Base-by-base conservation (phyloP, 2,329 filamentous ascomycete species). In the Aspergillus unguis region DNA sequence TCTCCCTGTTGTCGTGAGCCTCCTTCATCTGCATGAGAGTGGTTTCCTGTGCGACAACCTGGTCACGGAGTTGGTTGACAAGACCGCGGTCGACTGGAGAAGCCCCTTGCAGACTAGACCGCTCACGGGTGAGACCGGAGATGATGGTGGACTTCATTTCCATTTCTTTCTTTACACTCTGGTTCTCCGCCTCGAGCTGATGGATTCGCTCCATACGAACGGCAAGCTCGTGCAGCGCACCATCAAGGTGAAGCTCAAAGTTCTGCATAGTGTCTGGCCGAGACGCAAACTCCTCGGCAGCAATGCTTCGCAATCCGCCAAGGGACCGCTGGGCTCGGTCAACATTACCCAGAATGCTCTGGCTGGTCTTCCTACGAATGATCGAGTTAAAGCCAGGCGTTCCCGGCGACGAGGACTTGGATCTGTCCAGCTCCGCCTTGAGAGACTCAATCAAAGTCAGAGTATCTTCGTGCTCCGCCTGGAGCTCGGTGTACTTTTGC, bases 101-200 rank as follows among this genome's bases (percentile, higher is more conserved):
- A 2, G 80, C 79, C 5, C 60, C 82, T 68, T 92, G 90, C 74
- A 96, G 80, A 73, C 91, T 96, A 3, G 90, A 92, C 54, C 95
- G 82, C 72, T 99, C 95, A 49, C 94, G 86, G 3, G 94, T 95
- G 58, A 99, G 79, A 5, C 94, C 94, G 29, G 90, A 90, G 62
- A 99, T 97, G 66, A 99, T 92, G 29, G 90, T 89, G 78, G 92
- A 91, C 81, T 99, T 99, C 57, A 83, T 86, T 67, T 99, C 94
- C 87, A 97, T 95, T 71, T 99, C 94, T 76, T 91, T 96, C 77
- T 90, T 94, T 25, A 91, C 84, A 3, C 84, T 85, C 27, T 85
- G 78, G 52, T 96, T 83, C 61, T 96, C 92, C 5, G 85, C 85
- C 71, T 99, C 94, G 10, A 99, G 79, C 63, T 92, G 86, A 65